Conservation (phyloP, 2,329 filamentous ascomycete species). For the Fusarium sp. region DNA sequence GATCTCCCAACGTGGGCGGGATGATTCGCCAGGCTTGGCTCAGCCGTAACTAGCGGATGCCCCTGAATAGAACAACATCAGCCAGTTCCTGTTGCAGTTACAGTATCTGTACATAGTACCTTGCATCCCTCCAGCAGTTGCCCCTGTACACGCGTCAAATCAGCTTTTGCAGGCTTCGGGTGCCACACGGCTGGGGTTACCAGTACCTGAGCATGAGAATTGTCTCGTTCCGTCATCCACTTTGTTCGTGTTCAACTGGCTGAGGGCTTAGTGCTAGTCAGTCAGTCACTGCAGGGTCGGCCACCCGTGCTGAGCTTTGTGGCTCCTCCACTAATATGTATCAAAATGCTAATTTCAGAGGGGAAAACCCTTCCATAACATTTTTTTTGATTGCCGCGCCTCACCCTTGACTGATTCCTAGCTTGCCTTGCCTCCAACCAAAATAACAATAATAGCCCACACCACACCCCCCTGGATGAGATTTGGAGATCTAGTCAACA, state of each 20-base stretch:
- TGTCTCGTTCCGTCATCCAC: constrained; percentile 15
- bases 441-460: constrained; percentile 19
- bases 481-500: constrained; percentile 23
- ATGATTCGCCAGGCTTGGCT: constrained; percentile 47
- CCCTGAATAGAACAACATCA: constrained; percentile 40
- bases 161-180: neutral
- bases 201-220: constrained; percentile 21
- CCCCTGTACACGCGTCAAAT: constrained; percentile 41
- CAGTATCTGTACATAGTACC: constrained; percentile 28
- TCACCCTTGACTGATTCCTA: constrained; percentile 24
- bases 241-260: constrained; percentile 32
- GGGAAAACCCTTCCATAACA: constrained; percentile 38
- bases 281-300: constrained; percentile 1
- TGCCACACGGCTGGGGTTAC: constrained; percentile 27
- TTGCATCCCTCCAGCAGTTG: constrained; percentile 15
- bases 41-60: constrained; percentile 11
- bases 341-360: constrained; percentile 43
- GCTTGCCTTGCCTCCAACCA: constrained; percentile 6
- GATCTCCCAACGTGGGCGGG: constrained; percentile 47
- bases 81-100: constrained; percentile 11
- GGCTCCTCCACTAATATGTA: constrained; percentile 31
- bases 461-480: constrained; percentile 31
- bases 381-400: constrained; percentile 48
- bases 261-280: constrained; percentile 16
- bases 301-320: neutral